Conservation (phyloP, 306 rosid species). For the Medicago arabica region DNA sequence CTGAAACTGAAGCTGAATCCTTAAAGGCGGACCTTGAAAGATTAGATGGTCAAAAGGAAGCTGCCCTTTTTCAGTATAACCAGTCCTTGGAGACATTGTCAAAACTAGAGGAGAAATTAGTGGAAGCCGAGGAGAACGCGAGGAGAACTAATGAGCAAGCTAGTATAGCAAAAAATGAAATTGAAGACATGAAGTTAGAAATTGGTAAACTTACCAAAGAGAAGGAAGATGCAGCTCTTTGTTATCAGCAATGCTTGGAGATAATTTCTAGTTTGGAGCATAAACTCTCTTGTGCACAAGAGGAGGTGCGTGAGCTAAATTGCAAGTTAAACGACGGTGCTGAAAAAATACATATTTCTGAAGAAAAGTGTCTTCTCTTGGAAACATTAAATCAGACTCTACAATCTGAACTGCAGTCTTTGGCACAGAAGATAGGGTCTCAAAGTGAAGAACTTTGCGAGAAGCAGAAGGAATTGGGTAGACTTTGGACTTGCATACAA, state of each 20-base stretch:
- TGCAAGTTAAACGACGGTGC: conserved; percentile 60
- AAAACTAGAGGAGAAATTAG: conserved; percentile 59
- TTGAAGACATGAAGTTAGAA: conserved; percentile 64
- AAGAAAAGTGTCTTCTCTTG: conserved; percentile 67
- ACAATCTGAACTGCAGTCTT: conserved; percentile 76
- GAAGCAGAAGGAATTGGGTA: conserved; percentile 88
- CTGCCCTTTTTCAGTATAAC: conserved; percentile 60
- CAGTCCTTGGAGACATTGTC: conserved; percentile 59
- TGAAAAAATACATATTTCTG: conserved; percentile 68
- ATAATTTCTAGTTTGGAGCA: conserved; percentile 70
- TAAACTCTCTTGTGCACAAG: conserved; percentile 62
- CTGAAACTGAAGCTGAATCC: conserved; percentile 69
- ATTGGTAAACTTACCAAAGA: conserved; percentile 65
- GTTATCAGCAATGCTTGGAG: conserved; percentile 74
- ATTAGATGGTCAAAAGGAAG: conserved; percentile 71
- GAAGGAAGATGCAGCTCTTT: conserved; percentile 80
- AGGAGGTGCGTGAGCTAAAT: conserved; percentile 68
- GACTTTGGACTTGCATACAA: conserved; percentile 84
- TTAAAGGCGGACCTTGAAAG: conserved; percentile 69
- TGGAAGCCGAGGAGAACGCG: conserved; percentile 68
- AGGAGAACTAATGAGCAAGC: conserved; percentile 59
- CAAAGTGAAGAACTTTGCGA: conserved; percentile 81
- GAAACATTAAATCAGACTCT: conserved; percentile 74
- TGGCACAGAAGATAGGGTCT: conserved; percentile 72
- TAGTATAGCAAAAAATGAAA: conserved; percentile 61